Evolutionary conservation across 2,329 filamentous ascomycete species (phyloP), one percentile per base, ranked within the genome.

Genomic region (Epichloe glyceriae): DNA sequence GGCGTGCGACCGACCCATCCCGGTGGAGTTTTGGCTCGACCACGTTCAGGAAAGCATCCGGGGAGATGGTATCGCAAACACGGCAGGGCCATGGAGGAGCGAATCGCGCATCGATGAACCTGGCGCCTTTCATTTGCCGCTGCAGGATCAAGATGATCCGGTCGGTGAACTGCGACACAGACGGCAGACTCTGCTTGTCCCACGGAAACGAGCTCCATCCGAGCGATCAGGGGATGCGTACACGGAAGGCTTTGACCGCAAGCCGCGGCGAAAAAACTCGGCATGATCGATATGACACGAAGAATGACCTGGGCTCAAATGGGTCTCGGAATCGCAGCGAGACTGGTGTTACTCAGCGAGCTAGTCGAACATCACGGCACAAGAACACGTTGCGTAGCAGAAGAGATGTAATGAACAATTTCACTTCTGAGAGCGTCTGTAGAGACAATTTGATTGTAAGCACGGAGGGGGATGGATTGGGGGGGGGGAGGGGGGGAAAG

Each of bases 341-440:
- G 22, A 33, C 8, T 15, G 43, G 12, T 26, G 19, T 11, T n/a
- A 38, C 30, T 34, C 30, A 1, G 17, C 49, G 19, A 37, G 40
- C 10, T 5, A 3, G 22, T 39, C 49, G 17, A 12, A 44, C 33
- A 33, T 11, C 47, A n/a, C 47, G 44, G 26, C 39, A 39, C 12
- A 55, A 62, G 35, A 61, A 62, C n/a, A 58, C 49, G 12, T 53
- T 69, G 37, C 58, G 61, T 5, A 68, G 67, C 0, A 62, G 69
- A 14, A 70, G 69, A 49, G 72, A 75, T 40, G 67, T 82, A 7
- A 74, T 81, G 62, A 63, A 70, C 6, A 74, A 74, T 19, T 85
- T 84, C 54, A 66, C 66, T 12, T 81, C 80, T 2, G 46, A 49
- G 14, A 41, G 15, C 4, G 14, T 53, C 10, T 46, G 40, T 14